These are phyloP conservation scores for Suillus spraguei DNA, from an alignment of 768 basidiomycete species.

Conservation along the genomic window DNA sequence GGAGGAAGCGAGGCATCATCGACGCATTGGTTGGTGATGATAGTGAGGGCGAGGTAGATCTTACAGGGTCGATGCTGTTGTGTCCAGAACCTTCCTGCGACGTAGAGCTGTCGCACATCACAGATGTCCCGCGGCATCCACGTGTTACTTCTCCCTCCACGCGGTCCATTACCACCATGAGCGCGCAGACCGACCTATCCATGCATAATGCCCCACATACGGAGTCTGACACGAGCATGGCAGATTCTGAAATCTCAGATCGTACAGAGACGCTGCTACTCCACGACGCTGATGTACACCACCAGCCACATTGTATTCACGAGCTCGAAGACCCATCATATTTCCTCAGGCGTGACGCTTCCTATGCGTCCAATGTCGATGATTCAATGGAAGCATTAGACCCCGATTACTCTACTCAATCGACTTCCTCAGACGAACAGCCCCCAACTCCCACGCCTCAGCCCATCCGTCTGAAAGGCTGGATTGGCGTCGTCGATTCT, in stretches of 20 bases:
- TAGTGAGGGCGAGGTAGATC: slow-evolving; percentile 19
- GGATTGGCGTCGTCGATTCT: slow-evolving; percentile 57
- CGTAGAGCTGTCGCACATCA: slow-evolving; percentile 25
- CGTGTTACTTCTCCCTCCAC: slow-evolving; percentile 33
- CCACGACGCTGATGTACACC: not conserved
- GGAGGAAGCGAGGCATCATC: slow-evolving; percentile 42
- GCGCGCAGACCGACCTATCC: slow-evolving; percentile 34
- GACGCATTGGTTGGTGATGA: slow-evolving; percentile 21
- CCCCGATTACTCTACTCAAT: slow-evolving; percentile 3
- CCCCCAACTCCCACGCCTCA: slow-evolving; percentile 25
- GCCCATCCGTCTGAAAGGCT: slow-evolving; percentile 52
- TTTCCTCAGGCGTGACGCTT: slow-evolving; percentile 17
- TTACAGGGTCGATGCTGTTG: slow-evolving; percentile 31
- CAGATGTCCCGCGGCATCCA: slow-evolving; percentile 34
- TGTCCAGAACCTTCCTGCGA: slow-evolving; percentile 19
- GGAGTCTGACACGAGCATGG: slow-evolving; percentile 18
- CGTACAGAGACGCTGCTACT: slow-evolving; percentile 9
- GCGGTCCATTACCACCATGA: slow-evolving; percentile 39
- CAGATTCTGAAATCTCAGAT: slow-evolving; percentile 2
- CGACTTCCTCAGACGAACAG: slow-evolving; percentile 2
- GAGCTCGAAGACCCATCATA: slow-evolving; percentile 46
- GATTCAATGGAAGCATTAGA: slow-evolving; percentile 8
- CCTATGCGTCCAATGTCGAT: slow-evolving; percentile 11
- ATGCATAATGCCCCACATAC: slow-evolving; percentile 27
- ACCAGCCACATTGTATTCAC: slow-evolving; percentile 52